phyloP scores from a whole-genome alignment of 495 filamentous ascomycete genomes.

The Hypoxylon fragiforme region DNA sequence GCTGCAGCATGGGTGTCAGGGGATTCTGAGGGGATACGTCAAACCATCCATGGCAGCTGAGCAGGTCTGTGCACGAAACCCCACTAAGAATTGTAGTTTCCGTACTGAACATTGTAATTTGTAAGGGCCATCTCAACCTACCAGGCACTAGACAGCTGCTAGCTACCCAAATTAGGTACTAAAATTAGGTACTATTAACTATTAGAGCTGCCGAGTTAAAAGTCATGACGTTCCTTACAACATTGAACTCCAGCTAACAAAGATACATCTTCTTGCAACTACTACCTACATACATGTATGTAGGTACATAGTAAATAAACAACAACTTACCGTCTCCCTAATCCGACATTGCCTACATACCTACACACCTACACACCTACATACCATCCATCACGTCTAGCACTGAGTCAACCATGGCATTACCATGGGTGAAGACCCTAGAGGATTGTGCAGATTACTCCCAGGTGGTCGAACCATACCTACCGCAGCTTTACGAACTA shows the following conservation, averaged over 20 bases:
- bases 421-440: slow-evolving; percentile 70
- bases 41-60: too few species aligned
- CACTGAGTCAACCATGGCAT: slow-evolving; percentile 56
- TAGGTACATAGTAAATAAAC: too few species aligned
- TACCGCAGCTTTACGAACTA: slow-evolving; percentile 75
- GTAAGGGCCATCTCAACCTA: not conserved
- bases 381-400: not conserved
- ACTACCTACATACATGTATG: too few species aligned
- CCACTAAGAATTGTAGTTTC: too few species aligned
- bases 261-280: too few species aligned
- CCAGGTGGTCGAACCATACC: slow-evolving; percentile 71
- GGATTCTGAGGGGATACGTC: not conserved
- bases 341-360: not conserved
- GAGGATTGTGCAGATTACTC: slow-evolving; percentile 72
- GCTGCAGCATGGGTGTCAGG: not conserved
- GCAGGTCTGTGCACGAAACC: too few species aligned
- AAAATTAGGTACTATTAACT: too few species aligned
- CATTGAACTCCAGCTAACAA: too few species aligned
- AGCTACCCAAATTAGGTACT: too few species aligned
- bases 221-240: slow-evolving; percentile 27
- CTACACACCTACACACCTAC: too few species aligned
- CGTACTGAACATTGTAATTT: not conserved
- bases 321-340: not conserved
- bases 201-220: too few species aligned
- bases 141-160: too few species aligned